Evolutionary conservation across 2,329 filamentous ascomycete species (phyloP), one percentile per base, ranked within the genome.

Genomic region (Pseudophaeomoniella oleicola): DNA sequence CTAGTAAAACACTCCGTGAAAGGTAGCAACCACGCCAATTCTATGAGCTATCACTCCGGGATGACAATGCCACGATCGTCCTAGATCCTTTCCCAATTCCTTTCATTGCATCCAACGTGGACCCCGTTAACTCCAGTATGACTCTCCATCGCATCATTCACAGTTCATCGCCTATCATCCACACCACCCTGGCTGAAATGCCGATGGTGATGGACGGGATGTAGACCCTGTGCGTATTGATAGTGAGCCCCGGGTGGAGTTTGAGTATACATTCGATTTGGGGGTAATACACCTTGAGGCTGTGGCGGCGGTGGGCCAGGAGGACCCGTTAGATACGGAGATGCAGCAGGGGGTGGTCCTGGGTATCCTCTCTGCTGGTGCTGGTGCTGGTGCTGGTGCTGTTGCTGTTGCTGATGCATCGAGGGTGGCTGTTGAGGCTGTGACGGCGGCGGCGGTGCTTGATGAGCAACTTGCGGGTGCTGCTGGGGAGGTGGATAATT

Each of bases 131-230:
- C n/a, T n/a, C n/a, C n/a, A n/a, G n/a, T n/a, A n/a, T n/a, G n/a
- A n/a, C n/a, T n/a, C n/a, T n/a, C 32, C 13, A 35, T 19, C 14
- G 32, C 32, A 30, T 3, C 32, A n/a, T n/a, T n/a, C n/a, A n/a
- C n/a, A n/a, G n/a, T n/a, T n/a, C 22, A 27, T 27, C 22, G 6
- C n/a, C n/a, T 27, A 27, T 27, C n/a, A 27, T 27, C 22, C 22
- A 9, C 22, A 6, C 22, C 22, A 6, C n/a, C 22, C 22, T 27
- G 22, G 22, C 22, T 27, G n/a, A 9, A 27, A 27, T 27, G 22
- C 22, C 22, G 22, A 27, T 27, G 22, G n/a, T 27, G 22, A 6
- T 6, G 9, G 9, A 9, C 9, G 6, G 6, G 22, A 27, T 27
- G n/a, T 27, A 27, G 22, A 27, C n/a, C 22, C n/a, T 27, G 22